Evolutionary conservation across 208 protist species (phyloP).

Genomic region (Crithidia bombi): DNA sequence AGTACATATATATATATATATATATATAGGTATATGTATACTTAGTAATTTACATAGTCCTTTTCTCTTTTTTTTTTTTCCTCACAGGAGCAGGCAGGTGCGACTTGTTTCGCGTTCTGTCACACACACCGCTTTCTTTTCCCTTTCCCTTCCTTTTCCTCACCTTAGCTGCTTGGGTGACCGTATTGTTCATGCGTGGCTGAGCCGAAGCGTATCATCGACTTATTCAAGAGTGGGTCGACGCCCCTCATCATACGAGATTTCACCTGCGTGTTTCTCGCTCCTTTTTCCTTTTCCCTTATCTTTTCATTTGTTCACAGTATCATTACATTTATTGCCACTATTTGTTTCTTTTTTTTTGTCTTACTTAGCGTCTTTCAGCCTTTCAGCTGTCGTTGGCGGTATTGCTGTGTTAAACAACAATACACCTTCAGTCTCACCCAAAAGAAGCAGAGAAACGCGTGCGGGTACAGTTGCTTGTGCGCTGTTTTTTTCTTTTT

Average conservation of each 20-base stretch:
- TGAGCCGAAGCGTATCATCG: too few species aligned
- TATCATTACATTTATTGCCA: slow-evolving; percentile 2
- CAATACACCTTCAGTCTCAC: too few species aligned
- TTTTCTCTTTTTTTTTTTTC: not conserved
- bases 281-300: not conserved
- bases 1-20: not conserved
- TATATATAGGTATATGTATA: not conserved
- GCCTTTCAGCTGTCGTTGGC: not conserved
- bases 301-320: slow-evolving; percentile 14
- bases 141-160: not conserved
- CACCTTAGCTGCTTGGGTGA: not conserved
- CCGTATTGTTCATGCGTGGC: too few species aligned
- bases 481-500: too few species aligned
- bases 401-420: not conserved
- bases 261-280: not conserved
- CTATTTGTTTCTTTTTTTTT: not conserved
- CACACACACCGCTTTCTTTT: slow-evolving; percentile 1
- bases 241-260: too few species aligned
- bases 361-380: not conserved
- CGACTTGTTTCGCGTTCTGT: too few species aligned
- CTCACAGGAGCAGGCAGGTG: too few species aligned
- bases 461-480: too few species aligned
- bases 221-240: too few species aligned
- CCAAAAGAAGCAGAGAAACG: too few species aligned
- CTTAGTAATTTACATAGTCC: not conserved